phyloP scores from a whole-genome alignment of 1,284 basidiomycete species.

The Ustilago shanxiensis region DNA sequence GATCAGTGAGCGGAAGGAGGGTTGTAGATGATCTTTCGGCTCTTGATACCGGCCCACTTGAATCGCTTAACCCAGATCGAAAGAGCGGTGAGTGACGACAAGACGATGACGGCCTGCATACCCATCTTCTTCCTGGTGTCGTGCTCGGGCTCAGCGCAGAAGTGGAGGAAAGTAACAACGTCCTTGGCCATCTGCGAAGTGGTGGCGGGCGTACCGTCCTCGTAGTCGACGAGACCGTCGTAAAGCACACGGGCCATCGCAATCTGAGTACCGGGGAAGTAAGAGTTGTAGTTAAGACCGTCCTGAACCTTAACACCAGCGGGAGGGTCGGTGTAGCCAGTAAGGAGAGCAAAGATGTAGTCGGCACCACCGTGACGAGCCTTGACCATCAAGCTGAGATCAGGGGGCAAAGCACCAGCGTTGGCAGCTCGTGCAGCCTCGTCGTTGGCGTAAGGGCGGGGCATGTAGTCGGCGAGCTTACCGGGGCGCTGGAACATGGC shows the following conservation, averaged over 20 bases:
- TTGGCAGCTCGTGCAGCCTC: conserved; percentile 96
- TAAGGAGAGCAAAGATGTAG: conserved; percentile 96
- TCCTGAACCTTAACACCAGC: conserved; percentile 94
- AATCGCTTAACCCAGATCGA: conserved; percentile 65
- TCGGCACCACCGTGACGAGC: conserved; percentile 97
- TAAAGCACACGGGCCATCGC: conserved; percentile 98
- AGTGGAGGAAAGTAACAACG: conserved; percentile 86
- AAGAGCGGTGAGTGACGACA: conserved; percentile 58
- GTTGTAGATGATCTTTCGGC: conserved; percentile 64
- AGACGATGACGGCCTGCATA: conserved; percentile 72
- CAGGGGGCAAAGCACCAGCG: conserved; percentile 93
- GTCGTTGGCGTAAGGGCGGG: conserved; percentile 95
- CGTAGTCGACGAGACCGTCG: conserved; percentile 75
- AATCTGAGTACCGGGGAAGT: conserved; percentile 77
- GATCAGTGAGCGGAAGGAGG: conserved; percentile 52
- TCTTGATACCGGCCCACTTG: conserved; percentile 66
- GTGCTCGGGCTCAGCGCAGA: conserved; percentile 88
- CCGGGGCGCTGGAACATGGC: conserved; percentile 99
- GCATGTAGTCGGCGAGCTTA: conserved; percentile 97
- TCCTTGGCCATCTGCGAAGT: conserved; percentile 99
- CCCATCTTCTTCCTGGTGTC: conserved; percentile 97
- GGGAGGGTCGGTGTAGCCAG: conserved; percentile 96
- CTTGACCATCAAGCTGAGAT: conserved; percentile 97
- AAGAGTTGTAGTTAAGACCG: conserved; percentile 70
- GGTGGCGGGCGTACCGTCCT: conserved; percentile 87